Evolutionary conservation across 2,329 filamentous ascomycete genomes (phyloP), one percentile per base, ranked within the genome.

Genomic region (Nectriaceae sp.): DNA sequence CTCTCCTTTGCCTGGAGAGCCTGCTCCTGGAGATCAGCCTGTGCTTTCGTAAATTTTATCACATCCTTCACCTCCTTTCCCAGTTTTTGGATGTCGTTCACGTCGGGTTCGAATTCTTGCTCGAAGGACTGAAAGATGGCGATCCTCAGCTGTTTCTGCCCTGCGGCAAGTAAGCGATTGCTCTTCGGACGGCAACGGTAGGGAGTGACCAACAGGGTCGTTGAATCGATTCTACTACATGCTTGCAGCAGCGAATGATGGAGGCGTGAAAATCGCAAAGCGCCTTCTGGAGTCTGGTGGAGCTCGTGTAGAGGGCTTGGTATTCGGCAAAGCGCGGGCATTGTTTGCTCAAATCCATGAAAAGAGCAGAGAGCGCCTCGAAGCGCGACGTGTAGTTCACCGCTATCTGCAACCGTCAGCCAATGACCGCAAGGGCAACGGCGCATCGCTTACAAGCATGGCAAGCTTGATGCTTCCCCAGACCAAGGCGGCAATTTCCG

Each of bases 311-410:
- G 3, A 57, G 26, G 0, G 40, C 31, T 41, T 44, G 55, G 2
- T 57, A 55, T 10, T 57, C 41, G 1, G 46, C 39, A 11, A 54
- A 54, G 1, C 46, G 39, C 0, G 44, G 42, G 1, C 46, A 53
- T 0, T 53, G 24, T 0, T 44, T 18, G 0, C 54, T 52, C 1
- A 57, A 57, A 0, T 54, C 55, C 1, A 48, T 15, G 0, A 57
- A 11, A 0, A 55, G 44, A 3, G 55, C 49, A 0, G 55, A 54
- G 21, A 57, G 55, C 1, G 55, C 49, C n/a, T 51, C 31, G 2
- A 58, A 57, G 13, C 57, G 57, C 1, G 54, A 51, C 1, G 54
- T 40, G 10, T 57, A 54, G 22, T 57, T 58, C 11, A 49, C 55
- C 0, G 57, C 52, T 4, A 55, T 3, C 53, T 56, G 4, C 6